Evolutionary conservation across 352 stramenopile genomes (phyloP).

Genomic region (Pythium biforme): DNA sequence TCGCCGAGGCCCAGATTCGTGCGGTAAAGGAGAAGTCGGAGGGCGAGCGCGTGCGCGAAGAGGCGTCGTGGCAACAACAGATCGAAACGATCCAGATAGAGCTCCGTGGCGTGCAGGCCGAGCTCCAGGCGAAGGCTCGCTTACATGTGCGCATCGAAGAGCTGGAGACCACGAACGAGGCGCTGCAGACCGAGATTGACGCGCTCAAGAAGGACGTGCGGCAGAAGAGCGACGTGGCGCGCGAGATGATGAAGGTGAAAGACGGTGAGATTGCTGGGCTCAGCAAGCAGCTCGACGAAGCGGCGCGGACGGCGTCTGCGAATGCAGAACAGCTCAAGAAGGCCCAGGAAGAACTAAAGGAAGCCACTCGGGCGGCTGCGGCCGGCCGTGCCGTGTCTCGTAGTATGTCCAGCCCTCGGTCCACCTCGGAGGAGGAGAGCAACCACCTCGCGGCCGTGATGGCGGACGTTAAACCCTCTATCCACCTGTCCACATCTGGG

Average conservation of each 20-base stretch:
- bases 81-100: conserved; percentile 36
- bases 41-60: conserved; percentile 28
- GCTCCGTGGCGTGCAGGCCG: conserved; percentile 29
- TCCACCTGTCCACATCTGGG: conserved; percentile 33
- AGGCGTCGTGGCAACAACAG: conserved; percentile 30
- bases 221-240: conserved; percentile 36
- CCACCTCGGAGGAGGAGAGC: conserved; percentile 1
- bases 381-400: background rate
- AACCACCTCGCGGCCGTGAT: conserved; percentile 15
- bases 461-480: conserved; percentile 39
- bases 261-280: conserved; percentile 51
- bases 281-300: conserved; percentile 46
- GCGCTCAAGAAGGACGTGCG: conserved; percentile 38
- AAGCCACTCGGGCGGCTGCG: background rate
- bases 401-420: background rate
- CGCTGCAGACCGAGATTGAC: conserved; percentile 31
- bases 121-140: conserved; percentile 28
- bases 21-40: conserved; percentile 29
- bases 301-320: conserved; percentile 30
- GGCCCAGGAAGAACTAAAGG: background rate
- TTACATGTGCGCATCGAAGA: conserved; percentile 41
- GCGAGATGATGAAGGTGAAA: conserved; percentile 51
- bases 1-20: conserved; percentile 13
- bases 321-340: conserved; percentile 17
- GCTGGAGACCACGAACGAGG: conserved; percentile 34